phyloP scores from a whole-genome alignment of 495 filamentous ascomycete genomes.

The Trichocladium uniseriatum region DNA sequence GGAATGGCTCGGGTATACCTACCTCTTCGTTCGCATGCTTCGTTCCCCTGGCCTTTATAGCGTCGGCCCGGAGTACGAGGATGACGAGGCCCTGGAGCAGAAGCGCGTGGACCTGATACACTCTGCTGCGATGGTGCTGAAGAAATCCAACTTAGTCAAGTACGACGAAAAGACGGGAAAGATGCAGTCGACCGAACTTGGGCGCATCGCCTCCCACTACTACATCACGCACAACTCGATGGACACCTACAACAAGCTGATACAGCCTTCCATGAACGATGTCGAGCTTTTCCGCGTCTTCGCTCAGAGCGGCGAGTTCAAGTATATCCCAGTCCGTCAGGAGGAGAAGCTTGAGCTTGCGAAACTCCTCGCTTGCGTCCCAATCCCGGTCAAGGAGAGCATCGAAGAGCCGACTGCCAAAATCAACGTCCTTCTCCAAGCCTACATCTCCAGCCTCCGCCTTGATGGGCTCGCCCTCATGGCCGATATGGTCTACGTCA shows the following conservation, averaged over 20 bases:
- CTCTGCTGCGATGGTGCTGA: slow-evolving; percentile 80
- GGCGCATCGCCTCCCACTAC: slow-evolving; percentile 92
- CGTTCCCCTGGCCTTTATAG: slow-evolving; percentile 92
- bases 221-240: slow-evolving; percentile 96
- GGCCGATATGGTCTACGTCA: slow-evolving; percentile 98
- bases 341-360: slow-evolving; percentile 96
- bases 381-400: slow-evolving; percentile 93
- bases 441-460: slow-evolving; percentile 90
- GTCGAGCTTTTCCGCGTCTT: slow-evolving; percentile 98
- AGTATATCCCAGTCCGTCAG: slow-evolving; percentile 95
- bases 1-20: slow-evolving; percentile 97
- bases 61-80: slow-evolving; percentile 89
- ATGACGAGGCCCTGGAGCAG: slow-evolving; percentile 85
- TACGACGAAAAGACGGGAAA: slow-evolving; percentile 93
- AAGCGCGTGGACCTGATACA: slow-evolving; percentile 95
- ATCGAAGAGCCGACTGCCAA: slow-evolving; percentile 96
- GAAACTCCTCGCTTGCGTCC: slow-evolving; percentile 81
- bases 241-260: slow-evolving; percentile 90
- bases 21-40: slow-evolving; percentile 96
- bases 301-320: slow-evolving; percentile 94
- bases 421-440: slow-evolving; percentile 97
- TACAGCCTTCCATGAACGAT: slow-evolving; percentile 81
- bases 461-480: slow-evolving; percentile 91
- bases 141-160: slow-evolving; percentile 79
- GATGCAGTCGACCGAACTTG: slow-evolving; percentile 85